Base-by-base conservation (phyloP, 2,329 filamentous ascomycete species). In the Xylariaceae sp. region DNA sequence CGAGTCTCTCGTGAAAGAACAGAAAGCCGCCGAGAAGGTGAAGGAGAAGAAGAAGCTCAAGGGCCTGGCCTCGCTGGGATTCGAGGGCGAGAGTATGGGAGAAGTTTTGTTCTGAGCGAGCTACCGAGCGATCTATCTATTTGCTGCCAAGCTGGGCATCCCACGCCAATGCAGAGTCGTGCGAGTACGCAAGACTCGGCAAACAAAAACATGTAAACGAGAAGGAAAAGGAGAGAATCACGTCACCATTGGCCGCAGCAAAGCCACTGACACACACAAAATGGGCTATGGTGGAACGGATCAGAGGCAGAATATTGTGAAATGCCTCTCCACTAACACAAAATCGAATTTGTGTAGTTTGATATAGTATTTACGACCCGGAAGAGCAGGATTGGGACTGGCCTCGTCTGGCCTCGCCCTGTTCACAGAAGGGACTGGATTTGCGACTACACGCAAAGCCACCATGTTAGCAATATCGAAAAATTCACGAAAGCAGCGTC, bases 1-100 rank as follows among this genome's bases (percentile, higher is more conserved):
- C 44, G 85, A 87, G 65, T 84, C 82, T 62, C 74, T 94, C 50
- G 88, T 88, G 64, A 89, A 90, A 74, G 82, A 88, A 70, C 85
- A 87, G 71, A 88, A 89, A 64, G 78, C 75, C 3, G 79, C 82
- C 57, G 86, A 90, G 66, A 92, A 89, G 78, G 78, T 76, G 58
- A 85, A 79, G 69, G 90, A 96, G 65, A 94, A 91, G 79, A 79
- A 79, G 58, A 83, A 86, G 70, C 73, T 88, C 62, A 85, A 82
- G 77, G 89, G 89, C 76, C 77, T 95, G 61, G 83, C 86, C 15
- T 85, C 83, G 47, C 80, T 94, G 51, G 93, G 93, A 1, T 97
- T 97, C 69, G 92, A 96, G 75, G 89, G 89, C 34, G 92, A 96
- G 77, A 89, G 88, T 65, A 79, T 86, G 60, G 90, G 88, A 13